Base-by-base conservation (phyloP, 352 stramenopile genomes). In the Globisporangium alternatum region DNA sequence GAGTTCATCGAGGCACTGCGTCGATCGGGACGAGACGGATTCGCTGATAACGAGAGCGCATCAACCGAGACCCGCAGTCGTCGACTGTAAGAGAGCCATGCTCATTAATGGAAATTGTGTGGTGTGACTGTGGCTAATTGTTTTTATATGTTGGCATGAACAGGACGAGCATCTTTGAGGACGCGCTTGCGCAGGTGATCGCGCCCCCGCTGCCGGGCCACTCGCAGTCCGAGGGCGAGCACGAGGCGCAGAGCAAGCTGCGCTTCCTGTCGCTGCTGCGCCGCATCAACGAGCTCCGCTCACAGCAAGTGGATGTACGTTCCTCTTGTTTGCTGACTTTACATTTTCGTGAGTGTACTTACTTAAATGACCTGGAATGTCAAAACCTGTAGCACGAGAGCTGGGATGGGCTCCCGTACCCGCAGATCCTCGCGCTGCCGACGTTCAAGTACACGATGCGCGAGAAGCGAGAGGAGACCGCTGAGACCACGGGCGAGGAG, bases 221-320 rank as follows among this genome's bases (percentile, higher is more conserved):
- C 4, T 56, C 60, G 35, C 35, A 39, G 25, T 59, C 58, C 3
- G 48, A 67, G 4, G 55, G 72, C 21, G 75, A 71, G 13, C 56
- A 65, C 0, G 83, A 91, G 31, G 66, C 67, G 3, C 77, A 80
- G 60, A 82, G 74, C 64, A 77, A 85, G n/a, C 54, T 90, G 39
- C 83, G 83, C 25, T 92, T 92, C 59, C 66, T 92, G 31, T 91
- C 83, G 66, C 62, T 92, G 25, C 68, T 92, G 31, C 86, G 86
- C 44, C 83, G 86, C 49, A 89, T 94, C 61, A 94, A 94, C 43
- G 86, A 94, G 66, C 69, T 94, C 19, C 81, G 81, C n/a, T 92
- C 86, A 3, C 81, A 94, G 61, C 83, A 92, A 80, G 74, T 86
- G 13, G 72, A 86, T 65, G 80, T 89, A 70, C 44, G 74, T 64